phyloP scores from a whole-genome alignment of 1,139 yeast genomes.

The Geotrichum siamense region DNA sequence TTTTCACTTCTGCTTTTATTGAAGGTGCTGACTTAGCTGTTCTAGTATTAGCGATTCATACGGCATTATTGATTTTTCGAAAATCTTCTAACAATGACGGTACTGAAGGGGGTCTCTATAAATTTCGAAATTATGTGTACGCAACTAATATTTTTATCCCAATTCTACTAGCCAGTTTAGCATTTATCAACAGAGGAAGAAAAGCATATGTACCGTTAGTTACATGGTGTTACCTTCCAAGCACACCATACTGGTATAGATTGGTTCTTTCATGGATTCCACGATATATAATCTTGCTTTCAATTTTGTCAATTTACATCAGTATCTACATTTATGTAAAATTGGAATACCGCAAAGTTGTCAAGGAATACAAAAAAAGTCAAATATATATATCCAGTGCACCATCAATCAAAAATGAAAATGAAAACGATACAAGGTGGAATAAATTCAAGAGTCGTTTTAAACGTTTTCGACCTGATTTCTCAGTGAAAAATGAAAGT shows the following conservation, averaged over 20 bases:
- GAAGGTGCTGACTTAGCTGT: slow-evolving; percentile 89
- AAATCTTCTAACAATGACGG: slow-evolving; percentile 49
- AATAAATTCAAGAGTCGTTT: background rate
- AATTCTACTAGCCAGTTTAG: slow-evolving; percentile 60
- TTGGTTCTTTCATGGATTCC: slow-evolving; percentile 78
- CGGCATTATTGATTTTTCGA: slow-evolving; percentile 61
- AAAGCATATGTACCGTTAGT: slow-evolving; percentile 38
- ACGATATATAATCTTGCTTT: slow-evolving; percentile 56
- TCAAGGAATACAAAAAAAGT: slow-evolving; percentile 25
- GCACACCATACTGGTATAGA: slow-evolving; percentile 66
- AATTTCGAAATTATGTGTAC: slow-evolving; percentile 53
- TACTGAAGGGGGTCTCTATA: slow-evolving; percentile 73
- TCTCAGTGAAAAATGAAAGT: background rate
- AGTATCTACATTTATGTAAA: slow-evolving; percentile 69
- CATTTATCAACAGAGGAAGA: slow-evolving; percentile 45
- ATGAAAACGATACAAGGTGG: background rate
- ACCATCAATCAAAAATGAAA: background rate
- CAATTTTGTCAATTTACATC: slow-evolving; percentile 59
- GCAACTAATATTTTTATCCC: slow-evolving; percentile 56
- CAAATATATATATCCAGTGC: slow-evolving; percentile 22
- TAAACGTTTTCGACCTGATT: background rate
- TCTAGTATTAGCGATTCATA: slow-evolving; percentile 74
- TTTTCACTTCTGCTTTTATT: slow-evolving; percentile 72
- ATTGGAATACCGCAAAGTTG: slow-evolving; percentile 29
- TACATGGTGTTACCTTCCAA: slow-evolving; percentile 79